These are phyloP conservation scores for Craterostigma plantagineum DNA, from an alignment of 257 asterid genomes.

Conservation along the genomic window DNA sequence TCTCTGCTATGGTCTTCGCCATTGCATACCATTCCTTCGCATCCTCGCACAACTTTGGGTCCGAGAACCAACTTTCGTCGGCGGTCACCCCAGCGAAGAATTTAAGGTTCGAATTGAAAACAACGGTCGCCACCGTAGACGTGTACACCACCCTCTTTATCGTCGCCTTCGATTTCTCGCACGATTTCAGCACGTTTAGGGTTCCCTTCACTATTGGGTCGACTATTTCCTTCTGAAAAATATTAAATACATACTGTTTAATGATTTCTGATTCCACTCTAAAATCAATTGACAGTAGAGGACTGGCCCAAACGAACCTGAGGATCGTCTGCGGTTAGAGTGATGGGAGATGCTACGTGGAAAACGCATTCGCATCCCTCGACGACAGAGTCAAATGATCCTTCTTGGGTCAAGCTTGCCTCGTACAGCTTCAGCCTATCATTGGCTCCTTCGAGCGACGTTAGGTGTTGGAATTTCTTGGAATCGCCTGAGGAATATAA, in stretches of 20 bases:
- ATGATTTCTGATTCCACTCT: too few relatives aligned
- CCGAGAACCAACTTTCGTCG: conserved; percentile 58
- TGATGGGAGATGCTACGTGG: conserved; percentile 32
- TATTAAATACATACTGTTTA: neutral
- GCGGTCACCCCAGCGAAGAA: conserved; percentile 16
- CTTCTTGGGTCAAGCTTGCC: conserved; percentile 22
- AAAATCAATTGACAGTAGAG: too few relatives aligned
- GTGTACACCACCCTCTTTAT: conserved; percentile 34
- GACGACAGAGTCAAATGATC: conserved; percentile 27
- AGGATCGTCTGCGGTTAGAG: conserved; percentile 7
- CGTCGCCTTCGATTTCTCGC: conserved; percentile 24
- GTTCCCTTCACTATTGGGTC: conserved; percentile 63
- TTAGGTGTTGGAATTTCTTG: conserved; percentile 16
- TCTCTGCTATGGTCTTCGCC: too few relatives aligned
- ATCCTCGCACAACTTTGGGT: conserved; percentile 29
- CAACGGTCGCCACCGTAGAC: conserved; percentile 35
- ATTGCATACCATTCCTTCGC: too few relatives aligned
- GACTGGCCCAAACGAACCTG: conserved; percentile 11
- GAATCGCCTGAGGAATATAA: conserved; percentile 19
- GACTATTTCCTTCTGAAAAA: conserved; percentile 27
- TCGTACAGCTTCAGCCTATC: conserved; percentile 23
- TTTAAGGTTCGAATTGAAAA: conserved; percentile 9
- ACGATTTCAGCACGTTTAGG: conserved; percentile 34
- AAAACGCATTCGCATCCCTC: conserved; percentile 32
- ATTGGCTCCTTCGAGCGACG: conserved; percentile 24